phyloP scores from a whole-genome alignment of 106 monocot genomes.

The Vanilla planifolia region DNA sequence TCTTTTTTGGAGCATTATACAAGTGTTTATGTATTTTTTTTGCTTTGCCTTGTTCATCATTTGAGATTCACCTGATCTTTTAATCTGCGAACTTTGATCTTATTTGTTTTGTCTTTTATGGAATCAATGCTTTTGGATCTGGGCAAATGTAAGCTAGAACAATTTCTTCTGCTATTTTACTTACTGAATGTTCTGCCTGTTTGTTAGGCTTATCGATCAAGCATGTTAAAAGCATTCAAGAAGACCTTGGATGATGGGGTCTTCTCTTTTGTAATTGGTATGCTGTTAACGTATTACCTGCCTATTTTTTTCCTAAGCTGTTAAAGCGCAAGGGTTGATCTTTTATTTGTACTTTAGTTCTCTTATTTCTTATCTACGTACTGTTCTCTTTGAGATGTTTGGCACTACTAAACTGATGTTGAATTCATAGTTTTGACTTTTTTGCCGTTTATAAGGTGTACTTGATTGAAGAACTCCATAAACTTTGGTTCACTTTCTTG shows the following conservation, averaged over 20 bases:
- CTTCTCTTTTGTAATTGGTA: conserved; percentile 97
- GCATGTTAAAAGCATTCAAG: conserved; percentile 95
- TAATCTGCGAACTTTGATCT: background rate
- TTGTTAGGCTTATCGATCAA: conserved; percentile 73
- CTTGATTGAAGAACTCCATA: background rate
- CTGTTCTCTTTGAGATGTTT: conserved; percentile 1
- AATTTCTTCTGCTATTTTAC: background rate
- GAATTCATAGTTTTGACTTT: too few species aligned
- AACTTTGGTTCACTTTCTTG: background rate
- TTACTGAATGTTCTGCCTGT: background rate
- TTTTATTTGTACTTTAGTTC: background rate
- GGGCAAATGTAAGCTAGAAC: background rate
- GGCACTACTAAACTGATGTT: too few species aligned
- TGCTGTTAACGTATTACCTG: conserved; percentile 12
- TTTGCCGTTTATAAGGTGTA: too few species aligned
- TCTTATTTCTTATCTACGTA: background rate
- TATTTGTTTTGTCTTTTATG: background rate
- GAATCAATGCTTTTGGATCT: background rate
- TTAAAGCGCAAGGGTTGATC: conserved; percentile 1
- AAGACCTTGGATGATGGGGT: conserved; percentile 94
- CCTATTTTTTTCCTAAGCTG: conserved; percentile 3
- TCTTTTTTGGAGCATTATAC: background rate
- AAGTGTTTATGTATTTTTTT: background rate
- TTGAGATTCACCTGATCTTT: background rate
- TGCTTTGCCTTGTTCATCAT: background rate